These are phyloP conservation scores for Aegilops umbellulata DNA, from an alignment of 176 grass and related monocot genomes.

Conservation along the genomic window DNA sequence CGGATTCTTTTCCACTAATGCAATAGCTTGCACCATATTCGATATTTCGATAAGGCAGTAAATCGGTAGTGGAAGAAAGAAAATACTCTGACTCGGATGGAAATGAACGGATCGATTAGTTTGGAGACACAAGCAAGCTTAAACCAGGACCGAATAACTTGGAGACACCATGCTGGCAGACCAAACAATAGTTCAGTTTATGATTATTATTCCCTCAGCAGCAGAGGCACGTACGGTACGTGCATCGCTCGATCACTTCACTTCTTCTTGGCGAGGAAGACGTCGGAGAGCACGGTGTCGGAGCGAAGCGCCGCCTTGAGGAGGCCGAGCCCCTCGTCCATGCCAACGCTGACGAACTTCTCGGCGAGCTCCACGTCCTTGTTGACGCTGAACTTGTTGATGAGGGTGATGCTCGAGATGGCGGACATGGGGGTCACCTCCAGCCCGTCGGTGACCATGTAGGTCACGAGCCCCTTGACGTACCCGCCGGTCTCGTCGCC, in stretches of 20 bases:
- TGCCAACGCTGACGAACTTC: constrained; percentile 40
- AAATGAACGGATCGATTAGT: too few species aligned
- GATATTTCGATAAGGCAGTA: too few species aligned
- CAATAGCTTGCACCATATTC: too few species aligned
- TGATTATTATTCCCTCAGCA: too few species aligned
- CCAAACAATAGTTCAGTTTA: too few species aligned
- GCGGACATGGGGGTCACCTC: constrained; percentile 58
- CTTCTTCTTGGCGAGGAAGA: constrained; percentile 36
- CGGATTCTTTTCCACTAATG: too few species aligned
- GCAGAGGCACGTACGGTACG: too few species aligned
- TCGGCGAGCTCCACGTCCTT: constrained; percentile 37
- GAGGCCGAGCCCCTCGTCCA: constrained; percentile 32
- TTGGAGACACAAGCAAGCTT: too few species aligned
- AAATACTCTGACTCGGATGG: too few species aligned
- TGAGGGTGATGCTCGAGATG: constrained; percentile 48
- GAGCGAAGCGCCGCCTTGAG: constrained; percentile 42
- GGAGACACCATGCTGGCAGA: too few species aligned
- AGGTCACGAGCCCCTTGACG: constrained; percentile 45
- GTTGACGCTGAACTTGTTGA: constrained; percentile 35
- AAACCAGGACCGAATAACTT: too few species aligned
- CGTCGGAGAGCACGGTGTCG: constrained; percentile 34
- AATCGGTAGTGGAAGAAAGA: too few species aligned
- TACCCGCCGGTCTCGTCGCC: neutral
- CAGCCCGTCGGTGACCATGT: constrained; percentile 53
- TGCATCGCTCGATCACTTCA: neutral